Percentiles rank a stretch among this genome's conserved stretches.
Conservation (phyloP, 1,139 yeast genomes). For the Hemisphaericaspora xylanilytica region DNA sequence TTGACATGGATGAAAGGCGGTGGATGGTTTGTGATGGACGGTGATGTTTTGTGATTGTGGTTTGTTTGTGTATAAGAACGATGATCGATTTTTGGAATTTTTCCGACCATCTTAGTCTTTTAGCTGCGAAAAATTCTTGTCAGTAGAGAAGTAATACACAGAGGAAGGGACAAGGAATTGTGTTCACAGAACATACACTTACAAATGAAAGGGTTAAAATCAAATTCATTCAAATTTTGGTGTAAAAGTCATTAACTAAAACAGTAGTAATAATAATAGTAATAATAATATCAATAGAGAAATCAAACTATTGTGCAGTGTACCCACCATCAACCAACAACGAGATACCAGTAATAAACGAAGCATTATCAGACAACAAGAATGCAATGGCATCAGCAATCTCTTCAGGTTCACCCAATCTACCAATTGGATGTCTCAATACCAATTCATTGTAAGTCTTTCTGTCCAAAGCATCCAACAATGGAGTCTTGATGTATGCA, state of each 20-base stretch:
- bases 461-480: constrained; percentile 18
- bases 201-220: no score
- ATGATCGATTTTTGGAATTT: no score
- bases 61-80: no score
- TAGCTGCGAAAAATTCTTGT: no score
- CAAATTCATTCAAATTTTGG: constrained; percentile 1
- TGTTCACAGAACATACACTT: no score
- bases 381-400: constrained; percentile 47
- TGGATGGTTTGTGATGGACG: background rate
- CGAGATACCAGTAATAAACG: constrained; percentile 42
- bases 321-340: constrained; percentile 36
- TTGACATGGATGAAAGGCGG: constrained; percentile 10
- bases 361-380: constrained; percentile 40
- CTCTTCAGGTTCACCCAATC: constrained; percentile 42
- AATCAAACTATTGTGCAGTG: constrained; percentile 26
- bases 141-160: no score
- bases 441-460: constrained; percentile 30
- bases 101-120: no score
- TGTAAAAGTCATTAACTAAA: no score
- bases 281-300: background rate
- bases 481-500: constrained; percentile 30
- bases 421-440: constrained; percentile 34
- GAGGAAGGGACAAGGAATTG: no score
- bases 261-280: background rate
- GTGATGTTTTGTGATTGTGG: background rate